Percentiles rank a stretch among this genome's conserved stretches.
These are phyloP conservation scores for Kwoniella newhampshirensis DNA, from an alignment of 768 basidiomycete species.

Conservation along the genomic window DNA sequence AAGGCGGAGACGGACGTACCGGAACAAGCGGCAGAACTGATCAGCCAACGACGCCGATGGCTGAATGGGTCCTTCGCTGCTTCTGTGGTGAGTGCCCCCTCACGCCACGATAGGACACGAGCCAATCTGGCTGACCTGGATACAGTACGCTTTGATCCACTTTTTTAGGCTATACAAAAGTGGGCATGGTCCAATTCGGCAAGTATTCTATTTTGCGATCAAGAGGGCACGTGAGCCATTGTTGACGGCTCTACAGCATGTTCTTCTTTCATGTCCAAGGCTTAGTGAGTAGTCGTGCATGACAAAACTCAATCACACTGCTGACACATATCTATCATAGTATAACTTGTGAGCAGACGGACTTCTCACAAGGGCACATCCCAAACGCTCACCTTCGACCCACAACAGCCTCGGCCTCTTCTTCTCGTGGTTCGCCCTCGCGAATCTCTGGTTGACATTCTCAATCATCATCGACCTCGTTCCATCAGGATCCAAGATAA, in stretches of 20 bases:
- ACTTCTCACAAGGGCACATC: constrained; percentile 8
- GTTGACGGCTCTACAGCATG: constrained; percentile 60
- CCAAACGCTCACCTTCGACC: neutral
- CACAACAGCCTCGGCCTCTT: constrained; percentile 37
- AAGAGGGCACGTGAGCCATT: no score
- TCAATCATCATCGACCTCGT: constrained; percentile 76
- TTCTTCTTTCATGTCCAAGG: constrained; percentile 95
- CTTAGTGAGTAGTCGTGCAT: constrained; percentile 60
- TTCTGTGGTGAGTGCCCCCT: constrained; percentile 25
- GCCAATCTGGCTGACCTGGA: neutral
- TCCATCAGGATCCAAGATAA: constrained; percentile 53
- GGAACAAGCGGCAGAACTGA: constrained; percentile 40
- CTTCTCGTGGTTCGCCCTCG: constrained; percentile 49
- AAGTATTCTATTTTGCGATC: no score
- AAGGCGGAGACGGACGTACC: constrained; percentile 53
- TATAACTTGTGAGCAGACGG: constrained; percentile 52
- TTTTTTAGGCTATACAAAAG: constrained; percentile 47
- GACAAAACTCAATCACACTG: neutral
- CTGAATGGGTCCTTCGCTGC: constrained; percentile 52
- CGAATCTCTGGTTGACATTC: constrained; percentile 59
- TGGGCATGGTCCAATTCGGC: constrained; percentile 48
- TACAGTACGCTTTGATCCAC: constrained; percentile 38
- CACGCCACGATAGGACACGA: no score
- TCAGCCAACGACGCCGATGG: constrained; percentile 53
- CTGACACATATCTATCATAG: constrained; percentile 5